Conservation (phyloP, 2,329 filamentous ascomycete genomes). For the Colletotrichum simmondsii region DNA sequence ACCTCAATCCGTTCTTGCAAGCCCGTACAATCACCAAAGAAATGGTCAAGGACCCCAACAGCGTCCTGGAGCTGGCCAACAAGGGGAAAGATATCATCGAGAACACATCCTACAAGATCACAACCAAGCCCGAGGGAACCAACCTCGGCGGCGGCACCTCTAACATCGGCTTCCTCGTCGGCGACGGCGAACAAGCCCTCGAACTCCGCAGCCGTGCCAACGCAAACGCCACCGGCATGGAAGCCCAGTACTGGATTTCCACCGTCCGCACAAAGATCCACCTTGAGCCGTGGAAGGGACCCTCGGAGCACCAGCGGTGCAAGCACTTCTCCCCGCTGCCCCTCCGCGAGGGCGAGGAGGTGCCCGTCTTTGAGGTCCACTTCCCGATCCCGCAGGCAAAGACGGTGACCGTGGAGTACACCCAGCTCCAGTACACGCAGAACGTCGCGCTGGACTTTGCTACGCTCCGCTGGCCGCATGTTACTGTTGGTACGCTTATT, state of each 20-base stretch:
- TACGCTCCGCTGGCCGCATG: conserved; percentile 22
- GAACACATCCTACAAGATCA: conserved; percentile 43
- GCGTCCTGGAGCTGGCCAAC: conserved; percentile 42
- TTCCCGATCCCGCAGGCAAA: background rate
- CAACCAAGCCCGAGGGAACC: conserved; percentile 34
- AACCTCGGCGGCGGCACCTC: conserved; percentile 44
- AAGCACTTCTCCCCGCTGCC: background rate
- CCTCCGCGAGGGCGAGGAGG: background rate
- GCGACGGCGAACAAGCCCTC: conserved; percentile 24
- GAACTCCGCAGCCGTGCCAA: background rate
- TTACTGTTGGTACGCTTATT: conserved; percentile 27
- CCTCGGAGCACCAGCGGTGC: background rate
- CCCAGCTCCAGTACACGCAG: conserved; percentile 51
- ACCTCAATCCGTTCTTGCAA: conserved; percentile 41
- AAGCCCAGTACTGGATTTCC: conserved; percentile 20
- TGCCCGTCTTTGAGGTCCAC: background rate
- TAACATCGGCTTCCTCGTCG: conserved; percentile 43
- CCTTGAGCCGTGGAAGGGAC: background rate
- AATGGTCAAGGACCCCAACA: conserved; percentile 44
- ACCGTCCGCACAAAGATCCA: background rate
- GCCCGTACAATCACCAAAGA: conserved; percentile 46
- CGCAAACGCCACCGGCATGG: background rate
- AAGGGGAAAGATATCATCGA: conserved; percentile 43
- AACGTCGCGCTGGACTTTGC: conserved; percentile 30
- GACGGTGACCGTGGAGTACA: conserved; percentile 32